Conservation (phyloP, 768 basidiomycete species). For the Stropharia rugosoannulata region DNA sequence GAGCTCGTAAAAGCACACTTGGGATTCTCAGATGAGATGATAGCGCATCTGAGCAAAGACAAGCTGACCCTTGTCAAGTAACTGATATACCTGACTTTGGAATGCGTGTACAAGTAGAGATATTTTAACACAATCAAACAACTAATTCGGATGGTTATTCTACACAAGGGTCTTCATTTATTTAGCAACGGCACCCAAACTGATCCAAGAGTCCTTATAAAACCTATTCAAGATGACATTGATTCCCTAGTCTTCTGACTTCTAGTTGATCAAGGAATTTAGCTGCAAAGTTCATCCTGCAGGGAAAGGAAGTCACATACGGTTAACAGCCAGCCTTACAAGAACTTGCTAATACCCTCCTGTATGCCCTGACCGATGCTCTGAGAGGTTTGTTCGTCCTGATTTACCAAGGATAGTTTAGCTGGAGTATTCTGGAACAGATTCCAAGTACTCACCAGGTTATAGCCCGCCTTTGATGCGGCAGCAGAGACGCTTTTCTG, state of each 20-base stretch:
- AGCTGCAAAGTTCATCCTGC: not conserved
- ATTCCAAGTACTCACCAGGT: slow-evolving; percentile 35
- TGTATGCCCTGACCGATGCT: slow-evolving; percentile 36
- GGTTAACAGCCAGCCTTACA: too few species aligned
- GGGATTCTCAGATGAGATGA: slow-evolving; percentile 48
- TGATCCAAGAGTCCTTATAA: too few species aligned
- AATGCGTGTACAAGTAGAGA: not conserved
- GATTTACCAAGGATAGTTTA: not conserved
- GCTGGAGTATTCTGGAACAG: not conserved
- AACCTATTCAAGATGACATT: too few species aligned
- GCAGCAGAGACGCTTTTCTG: slow-evolving; percentile 37
- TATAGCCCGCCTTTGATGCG: slow-evolving; percentile 41
- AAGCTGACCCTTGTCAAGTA: slow-evolving; percentile 45
- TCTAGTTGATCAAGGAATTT: not conserved
- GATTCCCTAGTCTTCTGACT: too few species aligned
- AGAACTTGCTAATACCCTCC: slow-evolving; percentile 35
- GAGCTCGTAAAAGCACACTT: slow-evolving; percentile 62
- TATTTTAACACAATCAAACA: too few species aligned
- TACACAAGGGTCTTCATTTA: too few species aligned
- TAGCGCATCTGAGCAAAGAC: slow-evolving; percentile 47
- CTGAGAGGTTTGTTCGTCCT: slow-evolving; percentile 36
- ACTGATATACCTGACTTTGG: not conserved
- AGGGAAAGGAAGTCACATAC: too few species aligned
- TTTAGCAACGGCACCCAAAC: too few species aligned
- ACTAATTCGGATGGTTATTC: too few species aligned